Evolutionary conservation across 1,284 basidiomycete genomes (phyloP).

Genomic region (Ceratobasidium sp.): DNA sequence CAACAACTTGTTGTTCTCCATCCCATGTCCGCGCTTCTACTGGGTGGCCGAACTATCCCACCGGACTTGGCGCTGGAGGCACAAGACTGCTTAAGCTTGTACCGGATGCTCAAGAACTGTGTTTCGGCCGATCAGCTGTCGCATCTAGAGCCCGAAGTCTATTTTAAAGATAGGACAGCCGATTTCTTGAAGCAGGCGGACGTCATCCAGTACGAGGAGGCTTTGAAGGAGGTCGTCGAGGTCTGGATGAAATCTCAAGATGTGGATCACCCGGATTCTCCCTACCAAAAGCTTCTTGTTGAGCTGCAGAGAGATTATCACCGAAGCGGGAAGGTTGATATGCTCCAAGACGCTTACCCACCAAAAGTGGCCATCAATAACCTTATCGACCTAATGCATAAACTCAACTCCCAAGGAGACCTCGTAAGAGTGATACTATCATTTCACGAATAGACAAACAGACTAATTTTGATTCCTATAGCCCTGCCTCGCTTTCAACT

Average conservation of each 20-base stretch:
- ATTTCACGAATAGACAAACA: slow-evolving; percentile 26
- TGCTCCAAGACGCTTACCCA: background rate
- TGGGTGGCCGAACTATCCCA: slow-evolving; percentile 61
- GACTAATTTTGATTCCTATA: slow-evolving; percentile 47
- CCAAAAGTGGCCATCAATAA: slow-evolving; percentile 48
- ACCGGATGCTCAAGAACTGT: slow-evolving; percentile 54
- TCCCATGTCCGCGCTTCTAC: slow-evolving; percentile 63
- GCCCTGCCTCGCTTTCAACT: slow-evolving; percentile 72
- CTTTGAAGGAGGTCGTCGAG: slow-evolving; percentile 58
- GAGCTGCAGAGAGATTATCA: slow-evolving; percentile 54
- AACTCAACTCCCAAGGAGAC: slow-evolving; percentile 60
- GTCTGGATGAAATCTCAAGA: slow-evolving; percentile 55
- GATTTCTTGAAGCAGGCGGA: slow-evolving; percentile 63
- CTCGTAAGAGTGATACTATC: slow-evolving; percentile 56
- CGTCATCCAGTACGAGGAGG: slow-evolving; percentile 63
- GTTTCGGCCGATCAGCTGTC: slow-evolving; percentile 50
- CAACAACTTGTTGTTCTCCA: slow-evolving; percentile 60
- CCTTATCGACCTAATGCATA: slow-evolving; percentile 61
- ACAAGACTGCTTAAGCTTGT: slow-evolving; percentile 62
- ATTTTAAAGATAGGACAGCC: slow-evolving; percentile 54
- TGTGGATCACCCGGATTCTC: slow-evolving; percentile 52
- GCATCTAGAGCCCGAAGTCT: slow-evolving; percentile 56
- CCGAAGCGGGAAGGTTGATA: background rate
- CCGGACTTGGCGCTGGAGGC: slow-evolving; percentile 68
- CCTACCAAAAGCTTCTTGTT: slow-evolving; percentile 55